A percentile compares a stretch with the other conserved stretches of the same genome.
These are phyloP conservation scores for Musa balbisiana DNA, from an alignment of 202 grass and related monocot genomes.

Conservation along the genomic window DNA sequence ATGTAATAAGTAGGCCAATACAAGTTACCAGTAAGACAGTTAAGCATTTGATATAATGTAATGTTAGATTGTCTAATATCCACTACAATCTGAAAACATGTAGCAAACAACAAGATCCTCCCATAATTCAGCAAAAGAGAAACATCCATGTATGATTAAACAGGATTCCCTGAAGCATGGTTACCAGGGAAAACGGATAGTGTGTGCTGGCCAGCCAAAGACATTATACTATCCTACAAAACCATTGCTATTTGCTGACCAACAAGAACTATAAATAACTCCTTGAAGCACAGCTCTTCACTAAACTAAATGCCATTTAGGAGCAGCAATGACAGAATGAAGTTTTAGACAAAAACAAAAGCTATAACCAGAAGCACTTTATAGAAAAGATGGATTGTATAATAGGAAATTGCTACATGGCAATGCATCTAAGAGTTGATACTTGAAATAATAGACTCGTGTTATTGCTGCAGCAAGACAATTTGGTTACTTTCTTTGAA, in stretches of 20 bases:
- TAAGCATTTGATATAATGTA: no score
- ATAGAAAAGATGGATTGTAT: background rate
- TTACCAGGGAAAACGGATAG: background rate
- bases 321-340: background rate
- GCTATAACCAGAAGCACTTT: background rate
- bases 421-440: background rate
- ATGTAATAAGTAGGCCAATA: no score
- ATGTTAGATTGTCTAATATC: no score
- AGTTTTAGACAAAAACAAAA: background rate
- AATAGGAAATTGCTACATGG: background rate
- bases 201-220: background rate
- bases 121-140: no score
- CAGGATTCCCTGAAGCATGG: no score
- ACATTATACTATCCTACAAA: no score
- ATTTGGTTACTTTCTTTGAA: background rate
- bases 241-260: no score
- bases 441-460: background rate
- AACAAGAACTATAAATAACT: background rate
- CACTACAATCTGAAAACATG: no score
- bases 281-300: background rate
- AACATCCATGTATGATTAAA: no score
- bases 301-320: background rate
- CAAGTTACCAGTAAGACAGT: no score
- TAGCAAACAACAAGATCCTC: no score
- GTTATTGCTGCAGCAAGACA: background rate